Evolutionary conservation across 1,284 basidiomycete genomes (phyloP), one percentile per base, ranked within the genome.

Genomic region (Golubevia sp.): DNA sequence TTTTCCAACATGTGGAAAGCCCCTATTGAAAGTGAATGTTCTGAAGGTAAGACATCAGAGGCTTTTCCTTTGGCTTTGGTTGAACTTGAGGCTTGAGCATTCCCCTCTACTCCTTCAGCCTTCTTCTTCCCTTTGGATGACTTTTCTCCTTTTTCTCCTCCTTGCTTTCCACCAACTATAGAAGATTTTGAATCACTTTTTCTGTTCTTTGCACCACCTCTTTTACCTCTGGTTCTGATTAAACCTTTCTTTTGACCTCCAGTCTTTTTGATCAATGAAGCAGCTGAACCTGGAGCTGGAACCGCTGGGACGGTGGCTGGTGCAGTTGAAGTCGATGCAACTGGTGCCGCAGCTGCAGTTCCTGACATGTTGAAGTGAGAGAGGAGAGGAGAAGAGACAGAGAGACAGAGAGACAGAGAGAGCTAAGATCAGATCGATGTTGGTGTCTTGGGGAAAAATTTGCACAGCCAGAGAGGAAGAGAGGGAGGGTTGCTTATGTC

Each of bases 1-100:
- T 82, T 82, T 30, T 75, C 63, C 1, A 82, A 62, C 6, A 76
- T 68, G 56, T 82, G 79, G 64, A 75, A 81, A 11, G 64, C 60
- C 58, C 76, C 71, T 44, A 82, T 82, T 55, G 64, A 62, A 7
- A 62, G 38, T 27, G 79, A 67, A 50, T 82, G 77, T 23, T 66
- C 67, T 13, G 65, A 34, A 34, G 30, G 30, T 34, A 5, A 3
- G 4, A 11, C 30, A 34, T 34, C 30, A 3, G 11, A 34, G 4
- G 4, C 30, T 34, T 34, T 34, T n/a, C n/a, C n/a, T 11, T 34
- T 34, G 4, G 30, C 4, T 34, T 34, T 34, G 11, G 5, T 34
- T 34, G 4, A 11, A 34, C 5, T 5, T 34, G 4, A 5, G 30
- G 11, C 30, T 5, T 34, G 4, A 34, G 30, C 4, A 34, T 34